A percentile compares a stretch with the other conserved stretches of the same genome.
Evolutionary conservation across 306 rosid genomes (phyloP).

Genomic region (Adenanthera pavonina): DNA sequence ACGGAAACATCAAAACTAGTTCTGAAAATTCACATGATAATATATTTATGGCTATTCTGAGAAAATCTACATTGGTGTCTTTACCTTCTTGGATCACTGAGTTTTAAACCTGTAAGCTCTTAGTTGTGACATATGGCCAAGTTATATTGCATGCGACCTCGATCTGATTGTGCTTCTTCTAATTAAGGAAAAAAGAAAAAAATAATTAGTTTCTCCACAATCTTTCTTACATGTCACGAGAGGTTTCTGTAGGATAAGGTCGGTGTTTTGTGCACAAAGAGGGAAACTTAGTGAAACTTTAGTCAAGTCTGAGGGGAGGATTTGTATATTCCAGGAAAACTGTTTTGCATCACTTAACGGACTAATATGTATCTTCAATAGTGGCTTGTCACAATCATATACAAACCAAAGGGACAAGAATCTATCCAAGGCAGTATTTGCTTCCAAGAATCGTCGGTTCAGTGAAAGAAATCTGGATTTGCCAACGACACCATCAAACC

Average conservation of each 20-base stretch:
- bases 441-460: constrained; percentile 57
- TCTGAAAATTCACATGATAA: constrained; percentile 7
- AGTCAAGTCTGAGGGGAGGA: not conserved
- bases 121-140: constrained; percentile 13
- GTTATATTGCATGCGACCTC: not conserved
- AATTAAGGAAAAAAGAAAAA: not conserved
- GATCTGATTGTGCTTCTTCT: not conserved
- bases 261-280: not conserved
- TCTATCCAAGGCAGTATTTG: constrained; percentile 59
- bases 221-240: not conserved
- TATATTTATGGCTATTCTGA: not conserved
- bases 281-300: not conserved
- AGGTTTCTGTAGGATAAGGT: not conserved
- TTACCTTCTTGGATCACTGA: not conserved
- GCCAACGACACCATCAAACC: constrained; percentile 52
- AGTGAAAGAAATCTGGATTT: constrained; percentile 71
- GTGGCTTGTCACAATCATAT: constrained; percentile 88
- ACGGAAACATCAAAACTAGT: not conserved
- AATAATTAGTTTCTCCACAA: not conserved
- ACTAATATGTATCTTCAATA: constrained; percentile 45
- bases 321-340: constrained; percentile 5
- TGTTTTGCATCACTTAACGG: constrained; percentile 28
- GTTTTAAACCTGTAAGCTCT: not conserved
- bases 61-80: not conserved
- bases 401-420: constrained; percentile 85